Percentiles rank a stretch among this genome's conserved stretches.
These are phyloP conservation scores for Coemansia sp. DNA, from an alignment of 192 early-diverging fungal genomes.

Conservation along the genomic window DNA sequence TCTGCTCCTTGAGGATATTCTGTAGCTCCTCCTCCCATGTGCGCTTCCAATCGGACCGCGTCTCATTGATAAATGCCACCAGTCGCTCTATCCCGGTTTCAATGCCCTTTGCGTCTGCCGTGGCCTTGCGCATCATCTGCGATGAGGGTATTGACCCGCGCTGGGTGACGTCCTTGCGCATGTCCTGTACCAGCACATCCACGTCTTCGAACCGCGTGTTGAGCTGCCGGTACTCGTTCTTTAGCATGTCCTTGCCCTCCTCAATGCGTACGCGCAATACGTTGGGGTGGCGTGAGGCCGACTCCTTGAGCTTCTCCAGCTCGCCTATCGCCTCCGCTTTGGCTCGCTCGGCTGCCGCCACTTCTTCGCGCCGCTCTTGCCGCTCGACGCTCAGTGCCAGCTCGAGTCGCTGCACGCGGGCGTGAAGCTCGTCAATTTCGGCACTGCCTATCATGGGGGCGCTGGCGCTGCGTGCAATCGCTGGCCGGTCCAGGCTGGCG, in stretches of 20 bases:
- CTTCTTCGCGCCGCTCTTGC: conserved; percentile 25
- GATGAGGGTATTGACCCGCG: conserved; percentile 63
- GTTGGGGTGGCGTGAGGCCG: conserved; percentile 45
- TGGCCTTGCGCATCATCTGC: conserved; percentile 55
- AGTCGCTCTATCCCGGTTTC: conserved; percentile 56
- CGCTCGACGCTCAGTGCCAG: conserved; percentile 27
- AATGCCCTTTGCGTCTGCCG: conserved; percentile 55
- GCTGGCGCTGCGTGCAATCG: conserved; percentile 33
- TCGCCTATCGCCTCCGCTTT: conserved; percentile 15
- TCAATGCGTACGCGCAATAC: conserved; percentile 56
- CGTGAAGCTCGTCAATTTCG: conserved; percentile 7
- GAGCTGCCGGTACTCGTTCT: conserved; percentile 47
- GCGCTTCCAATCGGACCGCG: conserved; percentile 74
- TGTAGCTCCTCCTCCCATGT: conserved; percentile 84
- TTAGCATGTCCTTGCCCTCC: conserved; percentile 53
- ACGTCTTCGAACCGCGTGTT: conserved; percentile 63
- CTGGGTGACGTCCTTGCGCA: conserved; percentile 71
- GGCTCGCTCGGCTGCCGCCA: background rate
- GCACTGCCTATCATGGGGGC: conserved; percentile 9
- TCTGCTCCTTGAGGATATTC: conserved; percentile 75
- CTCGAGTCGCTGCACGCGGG: conserved; percentile 15
- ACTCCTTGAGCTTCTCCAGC: conserved; percentile 39
- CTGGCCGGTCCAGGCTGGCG: background rate
- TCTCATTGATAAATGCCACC: conserved; percentile 58
- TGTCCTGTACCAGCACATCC: conserved; percentile 65